These are phyloP conservation scores for Coniosporium apollinis DNA, from an alignment of 495 filamentous ascomycete species.

Conservation along the genomic window DNA sequence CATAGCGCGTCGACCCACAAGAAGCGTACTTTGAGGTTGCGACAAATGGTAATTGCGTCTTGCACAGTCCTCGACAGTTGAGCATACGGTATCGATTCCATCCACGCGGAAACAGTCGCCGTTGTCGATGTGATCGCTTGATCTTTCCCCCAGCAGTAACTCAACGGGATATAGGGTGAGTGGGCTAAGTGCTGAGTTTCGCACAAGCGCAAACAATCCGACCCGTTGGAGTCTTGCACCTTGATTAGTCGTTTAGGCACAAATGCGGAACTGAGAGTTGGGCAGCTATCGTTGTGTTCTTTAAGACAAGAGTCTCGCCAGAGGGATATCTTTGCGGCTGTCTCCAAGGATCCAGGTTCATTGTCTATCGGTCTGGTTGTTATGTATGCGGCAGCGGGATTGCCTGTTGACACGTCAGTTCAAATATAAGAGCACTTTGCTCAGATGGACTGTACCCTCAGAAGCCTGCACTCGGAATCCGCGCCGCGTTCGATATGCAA, in stretches of 20 bases:
- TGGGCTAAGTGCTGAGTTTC: neutral
- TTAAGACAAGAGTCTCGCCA: neutral
- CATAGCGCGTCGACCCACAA: constrained; percentile 3
- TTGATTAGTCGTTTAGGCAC: neutral
- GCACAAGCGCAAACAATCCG: neutral
- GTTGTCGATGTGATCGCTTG: neutral
- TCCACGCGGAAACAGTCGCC: neutral
- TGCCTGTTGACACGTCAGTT: too few relatives aligned
- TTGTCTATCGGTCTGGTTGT: neutral
- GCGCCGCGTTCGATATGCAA: too few relatives aligned
- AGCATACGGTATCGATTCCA: neutral
- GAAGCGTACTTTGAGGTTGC: neutral
- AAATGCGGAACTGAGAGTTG: neutral
- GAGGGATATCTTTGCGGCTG: neutral
- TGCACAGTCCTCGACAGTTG: neutral
- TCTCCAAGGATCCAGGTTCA: neutral
- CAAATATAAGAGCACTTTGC: too few relatives aligned
- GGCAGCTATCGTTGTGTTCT: neutral
- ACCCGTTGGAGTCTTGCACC: neutral
- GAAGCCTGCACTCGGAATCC: too few relatives aligned
- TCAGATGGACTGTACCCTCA: too few relatives aligned
- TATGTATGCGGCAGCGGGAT: neutral
- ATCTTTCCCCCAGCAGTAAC: neutral
- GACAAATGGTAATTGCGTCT: neutral
- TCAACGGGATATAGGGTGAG: neutral